Percentiles rank a stretch among this genome's conserved stretches.
These are phyloP conservation scores for Nothophoma quercina DNA, from an alignment of 2,329 filamentous ascomycete species.

Conservation along the genomic window DNA sequence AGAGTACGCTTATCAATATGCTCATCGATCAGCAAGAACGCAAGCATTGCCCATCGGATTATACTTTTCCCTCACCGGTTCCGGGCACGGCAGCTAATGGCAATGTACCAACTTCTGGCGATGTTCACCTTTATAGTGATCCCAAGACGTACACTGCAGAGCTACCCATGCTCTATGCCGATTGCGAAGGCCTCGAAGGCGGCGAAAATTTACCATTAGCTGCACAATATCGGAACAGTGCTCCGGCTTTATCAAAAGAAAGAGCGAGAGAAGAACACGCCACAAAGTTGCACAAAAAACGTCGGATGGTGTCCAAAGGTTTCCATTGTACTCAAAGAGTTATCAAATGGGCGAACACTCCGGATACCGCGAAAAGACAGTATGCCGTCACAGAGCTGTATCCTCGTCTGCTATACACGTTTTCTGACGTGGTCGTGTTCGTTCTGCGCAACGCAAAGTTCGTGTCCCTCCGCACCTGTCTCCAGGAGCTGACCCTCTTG, in stretches of 20 bases:
- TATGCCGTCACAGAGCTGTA: neutral
- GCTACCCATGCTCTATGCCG: conserved; percentile 58
- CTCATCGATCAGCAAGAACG: conserved; percentile 48
- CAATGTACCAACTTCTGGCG: neutral
- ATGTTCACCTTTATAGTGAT: neutral
- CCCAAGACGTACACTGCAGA: conserved; percentile 24
- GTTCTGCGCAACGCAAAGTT: neutral
- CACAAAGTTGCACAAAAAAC: too few species aligned
- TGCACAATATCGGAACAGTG: too few species aligned
- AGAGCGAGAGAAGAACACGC: too few species aligned
- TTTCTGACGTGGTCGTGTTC: neutral
- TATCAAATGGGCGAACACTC: too few species aligned
- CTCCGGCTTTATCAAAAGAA: too few species aligned
- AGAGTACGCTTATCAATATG: conserved; percentile 59
- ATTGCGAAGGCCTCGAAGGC: conserved; percentile 62
- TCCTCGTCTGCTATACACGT: neutral
- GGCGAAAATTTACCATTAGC: conserved; percentile 53
- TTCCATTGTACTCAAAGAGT: too few species aligned
- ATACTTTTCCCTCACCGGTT: neutral
- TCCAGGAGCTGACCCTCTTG: too few species aligned
- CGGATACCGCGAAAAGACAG: too few species aligned
- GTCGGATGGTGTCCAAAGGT: too few species aligned
- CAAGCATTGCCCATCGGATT: too few species aligned
- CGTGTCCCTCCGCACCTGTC: neutral
- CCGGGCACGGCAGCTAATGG: too few species aligned